phyloP scores from a whole-genome alignment of 2,329 filamentous ascomycete genomes.

The Pseudogymnoascus sp. region DNA sequence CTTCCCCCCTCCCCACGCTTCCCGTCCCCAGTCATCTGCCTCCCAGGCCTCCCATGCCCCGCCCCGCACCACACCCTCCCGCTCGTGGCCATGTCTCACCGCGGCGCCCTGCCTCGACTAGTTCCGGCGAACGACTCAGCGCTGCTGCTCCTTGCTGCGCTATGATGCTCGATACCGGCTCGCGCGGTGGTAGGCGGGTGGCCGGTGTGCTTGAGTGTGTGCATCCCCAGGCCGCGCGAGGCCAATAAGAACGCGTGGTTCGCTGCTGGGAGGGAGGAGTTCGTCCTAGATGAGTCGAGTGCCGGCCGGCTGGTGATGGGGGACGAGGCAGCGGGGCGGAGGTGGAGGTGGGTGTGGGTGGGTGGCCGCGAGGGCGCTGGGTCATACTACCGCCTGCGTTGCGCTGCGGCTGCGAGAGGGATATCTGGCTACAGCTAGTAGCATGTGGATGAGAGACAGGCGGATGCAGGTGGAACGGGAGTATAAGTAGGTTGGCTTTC shows the following conservation, averaged over 20 bases:
- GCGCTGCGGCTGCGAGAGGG: not conserved
- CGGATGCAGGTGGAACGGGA: not conserved
- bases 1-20: not conserved
- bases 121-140: not conserved
- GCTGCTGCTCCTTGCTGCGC: not conserved
- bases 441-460: not conserved
- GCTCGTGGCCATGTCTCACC: not conserved
- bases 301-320: not conserved
- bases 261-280: not conserved
- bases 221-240: not conserved
- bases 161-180: not conserved
- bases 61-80: conserved; percentile 1
- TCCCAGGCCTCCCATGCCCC: not conserved
- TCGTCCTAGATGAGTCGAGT: not conserved
- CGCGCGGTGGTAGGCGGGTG: not conserved
- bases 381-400: not conserved
- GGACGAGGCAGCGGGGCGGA: not conserved
- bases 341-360: not conserved
- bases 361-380: not conserved
- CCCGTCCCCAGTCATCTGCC: conserved; percentile 9
- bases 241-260: not conserved
- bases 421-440: not conserved
- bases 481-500: not conserved
- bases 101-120: not conserved
- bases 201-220: not conserved